Conservation (phyloP, 192 early-diverging fungal genomes). For the Spinellus fusiger region DNA sequence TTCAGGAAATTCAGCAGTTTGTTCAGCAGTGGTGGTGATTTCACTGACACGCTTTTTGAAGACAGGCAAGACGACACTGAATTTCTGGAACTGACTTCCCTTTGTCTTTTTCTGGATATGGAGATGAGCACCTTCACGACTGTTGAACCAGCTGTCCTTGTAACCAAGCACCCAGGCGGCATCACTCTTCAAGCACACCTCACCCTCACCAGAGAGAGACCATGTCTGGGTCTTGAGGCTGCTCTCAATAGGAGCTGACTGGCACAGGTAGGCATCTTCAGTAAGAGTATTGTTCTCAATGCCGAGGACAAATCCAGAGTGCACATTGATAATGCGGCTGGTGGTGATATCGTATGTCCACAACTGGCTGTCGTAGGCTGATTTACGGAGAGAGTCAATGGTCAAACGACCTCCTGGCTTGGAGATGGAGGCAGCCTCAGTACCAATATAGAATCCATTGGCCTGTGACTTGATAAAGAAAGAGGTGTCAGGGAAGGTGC, state of each 20-base stretch:
- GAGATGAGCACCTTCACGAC: constrained; percentile 22
- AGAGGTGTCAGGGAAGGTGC: constrained; percentile 14
- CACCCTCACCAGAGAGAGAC: constrained; percentile 4
- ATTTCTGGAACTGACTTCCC: constrained; percentile 4
- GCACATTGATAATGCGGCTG: constrained; percentile 13
- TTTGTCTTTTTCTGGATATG: constrained; percentile 16
- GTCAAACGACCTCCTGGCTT: constrained; percentile 1
- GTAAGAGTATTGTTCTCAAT: constrained; percentile 5
- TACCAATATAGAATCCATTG: constrained; percentile 13
- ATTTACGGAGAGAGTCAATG: constrained; percentile 13
- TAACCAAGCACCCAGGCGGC: constrained; percentile 10
- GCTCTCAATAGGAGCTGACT: neutral
- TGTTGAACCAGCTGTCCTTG: constrained; percentile 28
- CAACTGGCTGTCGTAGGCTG: constrained; percentile 23
- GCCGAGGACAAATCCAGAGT: constrained; percentile 14
- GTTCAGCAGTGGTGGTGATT: neutral
- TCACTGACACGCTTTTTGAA: constrained; percentile 12
- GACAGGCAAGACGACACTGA: constrained; percentile 25
- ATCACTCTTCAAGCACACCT: constrained; percentile 10
- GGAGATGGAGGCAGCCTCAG: constrained; percentile 1
- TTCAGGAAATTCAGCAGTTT: constrained; percentile 15
- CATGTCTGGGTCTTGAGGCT: constrained; percentile 10
- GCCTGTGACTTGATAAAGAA: constrained; percentile 24
- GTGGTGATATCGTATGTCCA: constrained; percentile 17
- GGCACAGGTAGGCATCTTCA: constrained; percentile 19